Base-by-base conservation (phyloP, 768 basidiomycete species). In the Xerocomellus chrysenteron region DNA sequence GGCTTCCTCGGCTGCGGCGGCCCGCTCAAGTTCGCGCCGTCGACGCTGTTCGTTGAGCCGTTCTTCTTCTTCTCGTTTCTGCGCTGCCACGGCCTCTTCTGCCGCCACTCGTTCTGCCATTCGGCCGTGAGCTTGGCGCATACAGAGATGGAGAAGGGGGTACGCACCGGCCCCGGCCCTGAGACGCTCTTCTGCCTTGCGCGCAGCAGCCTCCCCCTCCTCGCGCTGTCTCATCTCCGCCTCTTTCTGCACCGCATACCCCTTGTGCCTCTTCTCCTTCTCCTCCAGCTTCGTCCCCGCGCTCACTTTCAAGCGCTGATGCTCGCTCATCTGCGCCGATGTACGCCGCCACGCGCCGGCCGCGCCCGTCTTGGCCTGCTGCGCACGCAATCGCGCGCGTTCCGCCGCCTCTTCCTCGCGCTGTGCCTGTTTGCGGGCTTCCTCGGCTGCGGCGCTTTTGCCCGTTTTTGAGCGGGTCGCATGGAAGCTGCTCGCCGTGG, bases 221-320 rank as follows among this genome's bases (percentile, higher is more conserved):
- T 71, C 68, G n/a, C 56, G 60, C 40, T 54, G 46, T 13, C 62
- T 60, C 49, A 74, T 78, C 61, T 80, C 79, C 37, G 70, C 73
- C 62, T 82, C 84, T 36, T 44, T 73, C 72, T 88, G 80, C 68
- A 84, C 87, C 65, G 83, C 86, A 60, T 84, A 75, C 56, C 77
- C 75, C 61, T 78, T 78, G 57, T 78, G 78, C 61, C 87, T 78
- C 78, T 87, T 87, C 46, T 80, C 80, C 79, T 94, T 95, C 77
- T 95, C 94, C 67, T 90, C 86, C 56, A 94, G 84, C 80, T 87
- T 93, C 71, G 74, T 77, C 61, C 74, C 64, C 3, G 93, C 88
- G 17, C 0, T 28, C 26, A 71, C 73, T 45, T 79, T 83, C 60
- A 79, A 71, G 65, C 76, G 82, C 71, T 78, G 78, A 48, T 85